Evolutionary conservation across 768 basidiomycete genomes (phyloP).

Genomic region (Mycena galericulata): DNA sequence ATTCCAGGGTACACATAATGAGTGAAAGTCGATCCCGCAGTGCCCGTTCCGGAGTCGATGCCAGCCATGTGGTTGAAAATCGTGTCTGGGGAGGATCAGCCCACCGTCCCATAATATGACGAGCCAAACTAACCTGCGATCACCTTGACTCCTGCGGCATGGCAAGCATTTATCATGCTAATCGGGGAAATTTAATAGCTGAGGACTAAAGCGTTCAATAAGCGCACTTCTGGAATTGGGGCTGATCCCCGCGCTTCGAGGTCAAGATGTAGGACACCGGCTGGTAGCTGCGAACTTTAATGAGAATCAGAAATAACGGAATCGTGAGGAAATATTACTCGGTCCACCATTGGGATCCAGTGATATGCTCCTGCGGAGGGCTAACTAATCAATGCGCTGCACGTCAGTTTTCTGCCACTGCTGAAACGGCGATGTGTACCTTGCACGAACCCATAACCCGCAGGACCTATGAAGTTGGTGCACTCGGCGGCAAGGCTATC

Average conservation of each 20-base stretch:
- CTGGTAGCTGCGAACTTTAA: too few species aligned
- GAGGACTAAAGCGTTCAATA: slow-evolving; percentile 21
- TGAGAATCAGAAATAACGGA: too few species aligned
- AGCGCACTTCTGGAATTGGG: slow-evolving; percentile 58
- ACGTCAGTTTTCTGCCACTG: too few species aligned
- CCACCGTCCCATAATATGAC: too few species aligned
- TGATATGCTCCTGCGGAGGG: slow-evolving; percentile 69
- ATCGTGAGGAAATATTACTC: too few species aligned
- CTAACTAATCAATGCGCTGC: too few species aligned
- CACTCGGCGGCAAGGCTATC: slow-evolving; percentile 73
- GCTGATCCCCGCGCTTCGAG: slow-evolving; percentile 72
- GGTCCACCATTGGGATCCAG: slow-evolving; percentile 78
- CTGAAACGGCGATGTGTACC: slow-evolving; percentile 50
- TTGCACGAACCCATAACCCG: slow-evolving; percentile 81
- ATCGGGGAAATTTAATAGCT: not conserved
- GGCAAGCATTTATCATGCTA: slow-evolving; percentile 64
- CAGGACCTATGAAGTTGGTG: slow-evolving; percentile 72
- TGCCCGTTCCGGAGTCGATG: slow-evolving; percentile 59
- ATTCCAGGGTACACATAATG: slow-evolving; percentile 66
- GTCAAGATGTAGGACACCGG: slow-evolving; percentile 74
- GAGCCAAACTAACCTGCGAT: slow-evolving; percentile 54
- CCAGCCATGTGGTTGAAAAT: slow-evolving; percentile 79
- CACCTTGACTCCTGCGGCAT: slow-evolving; percentile 67
- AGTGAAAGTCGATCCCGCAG: slow-evolving; percentile 62
- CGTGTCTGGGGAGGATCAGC: slow-evolving; percentile 52